Percentiles rank a stretch among this genome's conserved stretches.
Evolutionary conservation across 192 early-diverging fungal species (phyloP).

Genomic region (Coemansia biformis): DNA sequence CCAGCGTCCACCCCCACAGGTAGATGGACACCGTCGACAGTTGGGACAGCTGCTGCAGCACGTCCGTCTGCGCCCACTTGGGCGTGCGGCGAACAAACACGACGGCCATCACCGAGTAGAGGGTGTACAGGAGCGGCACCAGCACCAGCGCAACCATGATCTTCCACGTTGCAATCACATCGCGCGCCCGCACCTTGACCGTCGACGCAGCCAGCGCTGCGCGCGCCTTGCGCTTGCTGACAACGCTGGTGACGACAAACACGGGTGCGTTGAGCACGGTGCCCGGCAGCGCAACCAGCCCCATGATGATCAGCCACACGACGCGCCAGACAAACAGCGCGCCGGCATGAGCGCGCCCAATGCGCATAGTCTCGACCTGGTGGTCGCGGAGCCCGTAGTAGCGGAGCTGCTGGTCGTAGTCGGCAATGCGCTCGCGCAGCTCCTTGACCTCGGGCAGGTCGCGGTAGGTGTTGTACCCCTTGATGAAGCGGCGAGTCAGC

Average conservation of each 20-base stretch:
- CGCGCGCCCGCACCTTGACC: slow-evolving; percentile 90
- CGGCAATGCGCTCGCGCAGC: slow-evolving; percentile 65
- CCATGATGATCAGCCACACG: slow-evolving; percentile 64
- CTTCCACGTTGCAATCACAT: slow-evolving; percentile 97
- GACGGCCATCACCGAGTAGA: slow-evolving; percentile 61
- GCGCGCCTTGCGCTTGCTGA: slow-evolving; percentile 50
- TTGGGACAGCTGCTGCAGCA: background rate
- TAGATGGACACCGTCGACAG: slow-evolving; percentile 31
- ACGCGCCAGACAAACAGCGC: slow-evolving; percentile 66
- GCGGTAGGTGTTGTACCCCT: slow-evolving; percentile 77
- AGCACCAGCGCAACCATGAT: slow-evolving; percentile 70
- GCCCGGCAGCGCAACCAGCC: slow-evolving; percentile 80
- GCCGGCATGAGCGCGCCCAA: slow-evolving; percentile 63
- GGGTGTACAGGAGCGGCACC: slow-evolving; percentile 66
- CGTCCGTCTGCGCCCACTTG: slow-evolving; percentile 9
- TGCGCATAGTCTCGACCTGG: slow-evolving; percentile 79
- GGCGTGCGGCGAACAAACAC: slow-evolving; percentile 42
- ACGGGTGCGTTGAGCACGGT: slow-evolving; percentile 54
- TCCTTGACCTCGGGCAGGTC: slow-evolving; percentile 78
- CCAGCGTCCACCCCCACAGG: slow-evolving; percentile 37
- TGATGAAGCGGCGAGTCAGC: slow-evolving; percentile 82
- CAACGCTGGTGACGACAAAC: slow-evolving; percentile 40
- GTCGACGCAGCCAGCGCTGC: slow-evolving; percentile 82
- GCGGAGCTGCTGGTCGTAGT: slow-evolving; percentile 83
- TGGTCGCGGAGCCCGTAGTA: slow-evolving; percentile 95